Base-by-base conservation (phyloP, 768 basidiomycete species). In the Russula olivacea region DNA sequence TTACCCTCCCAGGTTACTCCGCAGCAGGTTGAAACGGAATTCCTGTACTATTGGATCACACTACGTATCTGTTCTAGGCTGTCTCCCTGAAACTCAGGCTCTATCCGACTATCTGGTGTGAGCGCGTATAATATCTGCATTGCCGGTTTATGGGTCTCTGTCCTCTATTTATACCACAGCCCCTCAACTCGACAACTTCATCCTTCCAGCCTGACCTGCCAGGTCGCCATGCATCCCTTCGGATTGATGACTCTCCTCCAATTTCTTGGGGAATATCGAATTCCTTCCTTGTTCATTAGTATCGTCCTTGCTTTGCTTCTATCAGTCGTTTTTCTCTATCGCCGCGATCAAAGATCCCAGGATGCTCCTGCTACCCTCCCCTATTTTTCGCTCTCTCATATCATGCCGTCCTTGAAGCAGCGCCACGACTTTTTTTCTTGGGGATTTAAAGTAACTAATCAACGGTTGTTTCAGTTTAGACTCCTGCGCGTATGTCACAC, bases 381-480 rank as follows among this genome's bases (percentile, higher is more conserved):
- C 2, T 8, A 32, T 32, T 9, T 32, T 2, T 32, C 32, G 7
- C 32, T 32, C 32, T 32, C 32, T 32, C 8, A 32, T 32, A 2
- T 9, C 32, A 32, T 32, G 32, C 2, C 32, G 8, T 32, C 8
- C 32, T 32, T 32, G 32, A 32, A 32, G 32, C 32, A 9, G 9
- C 32, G 32, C 32, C 32, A 32, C 8, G 32, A 32, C 32, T 32
- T 32, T 32, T 32, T 32, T 2, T 6, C 32, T 32, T 82, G 83
- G 76, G 88, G 84, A 14, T 88, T 89, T 72, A 79, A 81, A 63
- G 81, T 80, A 55, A 86, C 86, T 28, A 86, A 86, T 4, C 79
- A 85, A 66, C 78, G 79, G 61, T 69, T 86, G 41, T 91, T 86
- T 69, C 83, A 85, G 74, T 89, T 91, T 76, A 80, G 82, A 38